Evolutionary conservation across 2,329 filamentous ascomycete species (phyloP).

Genomic region (Coniochaeta prunicola): DNA sequence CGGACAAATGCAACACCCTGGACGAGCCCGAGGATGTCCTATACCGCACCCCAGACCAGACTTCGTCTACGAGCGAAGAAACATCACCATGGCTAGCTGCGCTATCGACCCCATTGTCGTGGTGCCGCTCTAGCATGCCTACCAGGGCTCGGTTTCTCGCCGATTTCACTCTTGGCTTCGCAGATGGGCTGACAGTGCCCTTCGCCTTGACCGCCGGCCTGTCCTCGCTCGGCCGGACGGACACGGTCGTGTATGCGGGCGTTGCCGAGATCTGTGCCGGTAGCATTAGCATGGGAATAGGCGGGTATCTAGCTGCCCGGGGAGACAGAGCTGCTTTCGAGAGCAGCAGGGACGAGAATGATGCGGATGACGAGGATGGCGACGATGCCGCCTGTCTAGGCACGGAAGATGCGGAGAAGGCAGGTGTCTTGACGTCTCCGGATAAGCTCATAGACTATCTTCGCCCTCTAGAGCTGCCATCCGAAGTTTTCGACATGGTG

Average conservation of each 20-base stretch:
- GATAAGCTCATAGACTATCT: slow-evolving; percentile 6
- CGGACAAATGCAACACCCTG: background rate
- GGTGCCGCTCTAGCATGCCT: background rate
- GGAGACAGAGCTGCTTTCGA: slow-evolving; percentile 16
- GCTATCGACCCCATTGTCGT: background rate
- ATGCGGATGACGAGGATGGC: background rate
- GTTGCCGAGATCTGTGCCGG: slow-evolving; percentile 65
- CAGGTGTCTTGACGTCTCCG: background rate
- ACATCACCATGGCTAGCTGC: background rate
- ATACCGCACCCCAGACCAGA: background rate
- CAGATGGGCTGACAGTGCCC: slow-evolving; percentile 67
- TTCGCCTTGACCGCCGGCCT: slow-evolving; percentile 69
- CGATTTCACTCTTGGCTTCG: slow-evolving; percentile 46
- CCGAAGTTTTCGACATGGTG: slow-evolving; percentile 7
- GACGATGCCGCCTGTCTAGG: background rate
- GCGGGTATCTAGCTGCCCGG: slow-evolving; percentile 57
- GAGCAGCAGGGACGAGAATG: slow-evolving; percentile 16
- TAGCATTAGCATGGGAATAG: slow-evolving; percentile 67
- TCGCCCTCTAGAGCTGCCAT: slow-evolving; percentile 7
- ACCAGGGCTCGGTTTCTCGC: slow-evolving; percentile 2
- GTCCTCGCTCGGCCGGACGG: slow-evolving; percentile 52
- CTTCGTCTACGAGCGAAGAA: background rate
- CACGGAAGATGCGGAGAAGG: slow-evolving; percentile 17
- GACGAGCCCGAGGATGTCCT: background rate
- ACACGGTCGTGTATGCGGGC: slow-evolving; percentile 59